Conservation (phyloP, 805 yeast species). For the Pichia paraexigua region DNA sequence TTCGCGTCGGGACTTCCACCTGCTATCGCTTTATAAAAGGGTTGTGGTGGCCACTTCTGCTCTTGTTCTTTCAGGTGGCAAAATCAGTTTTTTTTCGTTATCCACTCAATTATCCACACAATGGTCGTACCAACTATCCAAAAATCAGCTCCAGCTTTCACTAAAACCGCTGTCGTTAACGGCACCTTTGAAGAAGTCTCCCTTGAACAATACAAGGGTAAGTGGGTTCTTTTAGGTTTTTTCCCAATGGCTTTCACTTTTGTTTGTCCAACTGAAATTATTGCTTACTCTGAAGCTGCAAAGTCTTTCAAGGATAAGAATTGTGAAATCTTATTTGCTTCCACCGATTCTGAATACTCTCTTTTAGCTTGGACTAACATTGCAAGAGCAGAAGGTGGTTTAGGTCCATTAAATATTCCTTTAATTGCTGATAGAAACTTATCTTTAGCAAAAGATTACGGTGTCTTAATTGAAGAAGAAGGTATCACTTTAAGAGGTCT, state of each 20-base stretch:
- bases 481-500: constrained; percentile 98
- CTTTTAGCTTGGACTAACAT: constrained; percentile 97
- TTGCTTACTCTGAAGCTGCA: constrained; percentile 95
- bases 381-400: constrained; percentile 95
- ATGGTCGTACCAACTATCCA: constrained; percentile 76
- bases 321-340: constrained; percentile 87
- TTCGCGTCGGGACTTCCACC: background rate
- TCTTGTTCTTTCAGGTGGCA: background rate
- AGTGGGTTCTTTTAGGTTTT: constrained; percentile 95
- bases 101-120: constrained; percentile 17
- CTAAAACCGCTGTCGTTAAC: constrained; percentile 94
- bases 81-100: background rate
- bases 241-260: constrained; percentile 99
- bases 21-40: background rate
- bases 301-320: constrained; percentile 82
- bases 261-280: constrained; percentile 98
- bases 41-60: background rate
- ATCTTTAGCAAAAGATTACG: constrained; percentile 89
- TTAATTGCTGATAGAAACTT: constrained; percentile 96
- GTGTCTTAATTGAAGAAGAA: constrained; percentile 92
- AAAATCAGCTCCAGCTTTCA: constrained; percentile 94
- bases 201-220: constrained; percentile 92
- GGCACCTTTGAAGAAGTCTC: constrained; percentile 94
- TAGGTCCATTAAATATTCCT: constrained; percentile 92
- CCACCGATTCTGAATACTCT: constrained; percentile 97